Evolutionary conservation across 805 yeast genomes (phyloP).

Genomic region (Starmerella etchellsii): DNA sequence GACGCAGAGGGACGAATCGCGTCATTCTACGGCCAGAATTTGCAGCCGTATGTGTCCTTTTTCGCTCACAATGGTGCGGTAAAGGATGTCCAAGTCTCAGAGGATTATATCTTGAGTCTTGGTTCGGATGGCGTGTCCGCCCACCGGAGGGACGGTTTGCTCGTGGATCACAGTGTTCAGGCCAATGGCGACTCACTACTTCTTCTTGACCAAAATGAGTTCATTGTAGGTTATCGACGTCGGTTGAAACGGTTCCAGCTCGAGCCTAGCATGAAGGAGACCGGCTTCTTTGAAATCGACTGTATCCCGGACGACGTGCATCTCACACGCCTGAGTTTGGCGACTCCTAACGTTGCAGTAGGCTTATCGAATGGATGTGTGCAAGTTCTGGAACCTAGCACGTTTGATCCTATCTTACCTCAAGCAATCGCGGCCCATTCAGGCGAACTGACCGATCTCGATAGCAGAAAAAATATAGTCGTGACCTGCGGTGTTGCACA

Average conservation of each 20-base stretch:
- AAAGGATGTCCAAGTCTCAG: slow-evolving; percentile 40
- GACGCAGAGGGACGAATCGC: slow-evolving; percentile 37
- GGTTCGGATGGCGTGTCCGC: slow-evolving; percentile 40
- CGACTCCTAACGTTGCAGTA: slow-evolving; percentile 25
- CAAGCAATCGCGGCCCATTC: slow-evolving; percentile 25
- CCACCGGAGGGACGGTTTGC: slow-evolving; percentile 46
- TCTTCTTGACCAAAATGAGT: slow-evolving; percentile 24
- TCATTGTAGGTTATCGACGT: slow-evolving; percentile 27
- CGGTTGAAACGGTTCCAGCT: slow-evolving; percentile 25
- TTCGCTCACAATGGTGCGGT: slow-evolving; percentile 41
- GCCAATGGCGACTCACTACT: slow-evolving; percentile 21
- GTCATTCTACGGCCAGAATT: slow-evolving; percentile 35
- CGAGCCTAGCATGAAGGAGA: slow-evolving; percentile 29
- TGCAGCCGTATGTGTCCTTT: slow-evolving; percentile 47
- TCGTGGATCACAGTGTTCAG: slow-evolving; percentile 27
- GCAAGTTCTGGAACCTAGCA: slow-evolving; percentile 28
- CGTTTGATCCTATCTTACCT: slow-evolving; percentile 21
- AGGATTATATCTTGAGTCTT: slow-evolving; percentile 46
- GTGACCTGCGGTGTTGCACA: slow-evolving; percentile 67
- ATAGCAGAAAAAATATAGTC: slow-evolving; percentile 27
- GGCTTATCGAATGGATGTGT: slow-evolving; percentile 28
- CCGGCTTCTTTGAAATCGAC: slow-evolving; percentile 23
- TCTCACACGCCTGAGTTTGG: slow-evolving; percentile 24
- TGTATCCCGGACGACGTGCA: slow-evolving; percentile 14
- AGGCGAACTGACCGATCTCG: slow-evolving; percentile 30